A percentile compares a stretch with the other conserved stretches of the same genome.
These are phyloP conservation scores for Candida qinlingensis DNA, from an alignment of 805 yeast genomes.

Conservation along the genomic window DNA sequence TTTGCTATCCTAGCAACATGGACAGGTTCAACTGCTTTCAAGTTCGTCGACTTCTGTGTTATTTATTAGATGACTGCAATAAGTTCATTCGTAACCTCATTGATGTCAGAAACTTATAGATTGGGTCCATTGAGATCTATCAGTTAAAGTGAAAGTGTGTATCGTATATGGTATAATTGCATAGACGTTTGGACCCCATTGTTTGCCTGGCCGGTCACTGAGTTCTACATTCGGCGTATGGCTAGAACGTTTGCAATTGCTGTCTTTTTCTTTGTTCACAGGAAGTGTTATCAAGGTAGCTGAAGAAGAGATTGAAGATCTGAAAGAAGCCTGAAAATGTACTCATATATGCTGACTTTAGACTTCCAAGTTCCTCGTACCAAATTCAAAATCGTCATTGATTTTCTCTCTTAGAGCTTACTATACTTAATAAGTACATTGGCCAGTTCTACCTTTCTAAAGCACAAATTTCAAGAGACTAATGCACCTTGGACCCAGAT, in stretches of 20 bases:
- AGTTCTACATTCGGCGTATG: conserved; percentile 36
- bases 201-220: conserved; percentile 38
- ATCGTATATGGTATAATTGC: conserved; percentile 39
- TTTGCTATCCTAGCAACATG: conserved; percentile 4
- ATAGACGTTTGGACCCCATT: conserved; percentile 27
- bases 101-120: conserved; percentile 1
- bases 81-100: conserved; percentile 3
- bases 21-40: neutral
- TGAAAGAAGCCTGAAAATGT: too few relatives aligned
- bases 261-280: conserved; percentile 1
- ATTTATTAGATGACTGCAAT: conserved; percentile 4
- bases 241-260: conserved; percentile 21
- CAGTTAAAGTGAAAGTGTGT: conserved; percentile 34
- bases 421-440: too few relatives aligned
- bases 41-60: conserved; percentile 2
- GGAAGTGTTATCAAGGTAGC: neutral
- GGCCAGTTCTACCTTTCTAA: too few relatives aligned
- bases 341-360: too few relatives aligned
- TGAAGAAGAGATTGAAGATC: too few relatives aligned
- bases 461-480: too few relatives aligned
- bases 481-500: too few relatives aligned
- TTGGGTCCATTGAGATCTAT: conserved; percentile 34
- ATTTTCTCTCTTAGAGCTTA: too few relatives aligned
- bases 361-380: too few relatives aligned
- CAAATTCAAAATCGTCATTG: too few relatives aligned